These are phyloP conservation scores for Fusarium brachygibbosum DNA, from an alignment of 2,329 filamentous ascomycete genomes.

Conservation along the genomic window DNA sequence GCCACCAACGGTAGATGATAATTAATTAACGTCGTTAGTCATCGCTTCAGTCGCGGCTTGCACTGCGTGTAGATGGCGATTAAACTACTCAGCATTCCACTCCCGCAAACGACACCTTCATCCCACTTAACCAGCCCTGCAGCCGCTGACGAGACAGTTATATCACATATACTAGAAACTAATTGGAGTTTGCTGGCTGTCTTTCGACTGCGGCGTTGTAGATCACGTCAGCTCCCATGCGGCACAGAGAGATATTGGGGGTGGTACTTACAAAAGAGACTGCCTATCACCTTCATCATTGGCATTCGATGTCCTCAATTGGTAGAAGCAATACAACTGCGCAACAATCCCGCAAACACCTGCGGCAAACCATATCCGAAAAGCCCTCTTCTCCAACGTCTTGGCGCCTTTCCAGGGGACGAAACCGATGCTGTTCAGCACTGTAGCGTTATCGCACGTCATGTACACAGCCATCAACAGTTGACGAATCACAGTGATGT, in stretches of 20 bases:
- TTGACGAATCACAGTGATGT: conserved; percentile 24
- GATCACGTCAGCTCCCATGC: conserved; percentile 22
- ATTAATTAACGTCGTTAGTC: conserved; percentile 2
- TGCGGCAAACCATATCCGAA: conserved; percentile 27
- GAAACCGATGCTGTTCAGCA: conserved; percentile 33
- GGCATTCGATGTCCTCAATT: neutral
- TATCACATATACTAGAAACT: conserved; percentile 5
- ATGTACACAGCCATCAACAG: conserved; percentile 18
- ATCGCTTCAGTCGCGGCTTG: neutral
- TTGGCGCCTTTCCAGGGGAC: conserved; percentile 26
- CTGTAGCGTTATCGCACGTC: conserved; percentile 21
- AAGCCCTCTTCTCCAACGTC: conserved; percentile 11
- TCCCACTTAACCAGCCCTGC: conserved; percentile 18
- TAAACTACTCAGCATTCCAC: conserved; percentile 25
- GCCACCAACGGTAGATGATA: neutral
- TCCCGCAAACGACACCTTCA: conserved; percentile 16
- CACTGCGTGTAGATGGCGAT: conserved; percentile 13
- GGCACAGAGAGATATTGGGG: neutral
- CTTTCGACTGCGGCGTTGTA: neutral
- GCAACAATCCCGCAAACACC: conserved; percentile 7
- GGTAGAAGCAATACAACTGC: conserved; percentile 24
- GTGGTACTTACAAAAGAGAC: conserved; percentile 17
- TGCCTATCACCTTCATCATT: conserved; percentile 5
- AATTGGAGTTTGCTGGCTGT: conserved; percentile 19
- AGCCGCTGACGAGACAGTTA: conserved; percentile 26